phyloP scores from a whole-genome alignment of 345 rosid genomes.

The Carallia pectinifolia region DNA sequence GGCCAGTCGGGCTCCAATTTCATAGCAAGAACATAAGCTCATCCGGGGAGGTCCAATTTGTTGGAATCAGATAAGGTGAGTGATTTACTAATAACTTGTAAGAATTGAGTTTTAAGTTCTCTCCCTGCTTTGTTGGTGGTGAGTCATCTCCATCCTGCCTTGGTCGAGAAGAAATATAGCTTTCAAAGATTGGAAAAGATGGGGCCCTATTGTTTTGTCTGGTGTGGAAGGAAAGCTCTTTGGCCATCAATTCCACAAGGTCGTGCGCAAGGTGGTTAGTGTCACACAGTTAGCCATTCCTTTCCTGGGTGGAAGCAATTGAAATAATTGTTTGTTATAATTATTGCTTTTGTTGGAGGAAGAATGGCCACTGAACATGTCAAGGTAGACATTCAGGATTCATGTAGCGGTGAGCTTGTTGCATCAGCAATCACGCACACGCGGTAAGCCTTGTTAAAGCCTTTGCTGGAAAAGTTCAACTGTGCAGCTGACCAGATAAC shows the following conservation, averaged over 20 bases:
- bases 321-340: neutral
- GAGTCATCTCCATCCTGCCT: neutral
- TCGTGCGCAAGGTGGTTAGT: no score
- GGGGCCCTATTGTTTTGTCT: neutral
- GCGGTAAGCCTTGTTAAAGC: no score
- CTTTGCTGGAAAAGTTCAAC: no score
- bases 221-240: neutral
- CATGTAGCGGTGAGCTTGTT: neutral
- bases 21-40: no score
- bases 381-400: neutral
- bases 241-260: neutral
- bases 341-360: conserved; percentile 7
- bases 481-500: no score
- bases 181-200: neutral
- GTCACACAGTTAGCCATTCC: neutral
- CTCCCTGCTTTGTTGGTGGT: neutral
- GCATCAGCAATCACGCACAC: neutral
- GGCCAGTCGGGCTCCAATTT: no score
- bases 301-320: neutral
- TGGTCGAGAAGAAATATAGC: neutral
- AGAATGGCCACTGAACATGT: neutral
- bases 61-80: neutral
- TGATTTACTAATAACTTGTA: neutral
- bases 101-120: neutral
- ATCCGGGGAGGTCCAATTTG: neutral